Evolutionary conservation across 352 stramenopile genomes (phyloP).

Genomic region (Globisporangium echinulatum): DNA sequence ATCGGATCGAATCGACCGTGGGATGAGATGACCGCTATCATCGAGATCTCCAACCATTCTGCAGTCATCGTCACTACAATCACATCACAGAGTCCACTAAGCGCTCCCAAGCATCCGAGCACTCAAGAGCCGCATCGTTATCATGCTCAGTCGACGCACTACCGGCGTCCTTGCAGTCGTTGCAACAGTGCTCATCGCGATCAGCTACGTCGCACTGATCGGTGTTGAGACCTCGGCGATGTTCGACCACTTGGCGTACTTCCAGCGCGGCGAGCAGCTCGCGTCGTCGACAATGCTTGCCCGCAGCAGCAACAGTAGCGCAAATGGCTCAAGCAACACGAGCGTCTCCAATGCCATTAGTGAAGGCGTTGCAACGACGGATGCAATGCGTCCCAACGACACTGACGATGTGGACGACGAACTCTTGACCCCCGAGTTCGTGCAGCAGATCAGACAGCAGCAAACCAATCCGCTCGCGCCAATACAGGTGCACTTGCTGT

Average conservation of each 20-base stretch:
- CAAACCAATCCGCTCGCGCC: not conserved
- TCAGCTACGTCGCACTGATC: conserved; percentile 1
- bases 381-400: not conserved
- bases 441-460: not conserved
- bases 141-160: not conserved
- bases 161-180: not conserved
- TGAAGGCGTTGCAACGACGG: not conserved
- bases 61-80: no score
- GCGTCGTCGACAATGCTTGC: not conserved
- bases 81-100: no score
- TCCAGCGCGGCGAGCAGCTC: not conserved
- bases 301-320: not conserved
- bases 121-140: no score
- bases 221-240: not conserved
- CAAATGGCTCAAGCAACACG: not conserved
- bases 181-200: not conserved
- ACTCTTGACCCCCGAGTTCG: conserved; percentile 4
- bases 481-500: conserved; percentile 8
- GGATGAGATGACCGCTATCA: no score
- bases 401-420: not conserved
- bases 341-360: not conserved
- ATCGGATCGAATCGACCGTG: no score
- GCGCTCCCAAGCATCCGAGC: no score
- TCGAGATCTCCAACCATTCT: no score
- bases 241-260: not conserved